A percentile compares a stretch with the other conserved stretches of the same genome.
Conservation (phyloP, 768 basidiomycete genomes). For the Dioszegia crocea region DNA sequence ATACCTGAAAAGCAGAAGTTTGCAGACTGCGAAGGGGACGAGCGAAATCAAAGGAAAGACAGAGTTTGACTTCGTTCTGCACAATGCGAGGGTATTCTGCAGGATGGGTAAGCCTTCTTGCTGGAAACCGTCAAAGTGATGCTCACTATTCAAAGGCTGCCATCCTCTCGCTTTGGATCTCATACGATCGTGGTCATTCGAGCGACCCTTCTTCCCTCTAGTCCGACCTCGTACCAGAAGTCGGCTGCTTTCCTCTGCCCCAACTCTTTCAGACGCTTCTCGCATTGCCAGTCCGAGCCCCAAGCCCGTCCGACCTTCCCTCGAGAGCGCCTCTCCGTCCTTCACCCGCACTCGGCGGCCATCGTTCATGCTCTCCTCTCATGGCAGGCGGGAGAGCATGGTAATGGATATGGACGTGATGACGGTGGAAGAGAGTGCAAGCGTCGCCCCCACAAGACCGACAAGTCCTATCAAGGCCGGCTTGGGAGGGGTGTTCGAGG, state of each 20-base stretch:
- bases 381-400: constrained; percentile 65
- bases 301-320: constrained; percentile 68
- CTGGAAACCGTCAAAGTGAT: neutral
- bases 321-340: constrained; percentile 7
- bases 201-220: constrained; percentile 60
- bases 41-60: constrained; percentile 76
- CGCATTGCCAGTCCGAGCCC: constrained; percentile 66
- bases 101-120: constrained; percentile 85
- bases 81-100: constrained; percentile 88
- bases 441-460: constrained; percentile 9
- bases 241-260: constrained; percentile 51
- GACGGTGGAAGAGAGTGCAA: constrained; percentile 47
- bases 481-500: neutral
- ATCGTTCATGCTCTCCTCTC: constrained; percentile 45
- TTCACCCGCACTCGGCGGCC: constrained; percentile 21
- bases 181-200: constrained; percentile 86
- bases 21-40: constrained; percentile 89
- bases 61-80: constrained; percentile 93
- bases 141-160: constrained; percentile 61
- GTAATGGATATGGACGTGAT: constrained; percentile 82
- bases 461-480: constrained; percentile 3
- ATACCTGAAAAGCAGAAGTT: constrained; percentile 79
- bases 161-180: constrained; percentile 87
- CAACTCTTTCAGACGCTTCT: constrained; percentile 68
- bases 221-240: constrained; percentile 9